Evolutionary conservation across 148 eudicot species (phyloP), one percentile per base, ranked within the genome.

Genomic region (Rhododendron vialii): DNA sequence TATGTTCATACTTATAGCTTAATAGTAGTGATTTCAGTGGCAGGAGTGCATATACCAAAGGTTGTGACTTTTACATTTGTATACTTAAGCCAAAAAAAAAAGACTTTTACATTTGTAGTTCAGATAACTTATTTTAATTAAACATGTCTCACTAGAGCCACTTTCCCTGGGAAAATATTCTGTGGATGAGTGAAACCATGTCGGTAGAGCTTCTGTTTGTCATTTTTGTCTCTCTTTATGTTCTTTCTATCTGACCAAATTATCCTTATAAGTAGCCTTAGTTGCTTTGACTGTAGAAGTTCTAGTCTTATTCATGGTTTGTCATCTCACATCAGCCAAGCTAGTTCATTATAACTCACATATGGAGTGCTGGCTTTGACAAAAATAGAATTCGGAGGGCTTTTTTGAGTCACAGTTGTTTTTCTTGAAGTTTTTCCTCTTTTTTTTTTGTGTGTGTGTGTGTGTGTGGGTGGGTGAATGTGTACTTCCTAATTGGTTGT

Each of bases 11-110:
- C 71, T 63, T 53, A 24, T 63, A n/a, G 71, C 30, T 63, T 63
- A 63, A 22, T 88, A 96, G 99, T 92, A 96, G 98, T 89, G 94
- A 83, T 88, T 91, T 96, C 88, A 96, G 99, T 85, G 99, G 99
- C 90, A 96, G 94, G 99, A 95, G 98, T 86, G 99, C 99, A 45
- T 20, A 59, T 20, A 59, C n/a, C 65, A 22, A 59, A 59, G n/a
- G 63, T 4, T 59, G n/a, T 96, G 90, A 78, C 80, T 28, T 86
- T 28, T 81, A 61, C 28, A 14, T 41, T 51, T 77, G 74, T 69
- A 33, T 53, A 13, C 18, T 53, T 53, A 3, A 3, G 57, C 57
- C 14, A 53, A 53, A 53, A 13, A 51, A 3, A 15, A 14, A 74
- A 38, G 43, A 41, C 80, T 28, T 86, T 26, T 81, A 59, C 26